Percentiles rank a stretch among this genome's conserved stretches.
Conservation (phyloP, 441 rosid genomes). For the Daphne laureola region DNA sequence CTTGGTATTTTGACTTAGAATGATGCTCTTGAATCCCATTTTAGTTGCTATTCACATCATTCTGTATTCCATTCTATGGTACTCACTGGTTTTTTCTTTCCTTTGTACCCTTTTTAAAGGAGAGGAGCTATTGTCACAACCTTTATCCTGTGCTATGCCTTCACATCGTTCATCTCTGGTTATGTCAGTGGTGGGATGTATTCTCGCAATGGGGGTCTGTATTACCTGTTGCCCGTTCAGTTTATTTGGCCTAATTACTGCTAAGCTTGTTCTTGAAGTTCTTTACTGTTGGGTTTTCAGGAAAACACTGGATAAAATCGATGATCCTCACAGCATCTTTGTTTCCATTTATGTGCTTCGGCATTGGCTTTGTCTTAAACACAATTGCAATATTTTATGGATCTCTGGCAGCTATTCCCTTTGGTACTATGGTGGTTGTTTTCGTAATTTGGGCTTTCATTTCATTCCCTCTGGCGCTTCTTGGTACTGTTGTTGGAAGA, state of each 20-base stretch:
- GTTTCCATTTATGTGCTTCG: constrained; percentile 92
- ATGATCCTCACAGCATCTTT: constrained; percentile 96
- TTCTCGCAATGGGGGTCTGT: constrained; percentile 93
- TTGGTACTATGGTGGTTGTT: constrained; percentile 96
- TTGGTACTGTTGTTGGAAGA: constrained; percentile 94
- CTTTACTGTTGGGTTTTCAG: constrained; percentile 27
- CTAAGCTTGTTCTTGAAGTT: neutral
- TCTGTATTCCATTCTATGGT: constrained; percentile 3
- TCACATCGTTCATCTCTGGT: constrained; percentile 95
- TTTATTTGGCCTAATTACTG: constrained; percentile 1
- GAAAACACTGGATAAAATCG: constrained; percentile 92
- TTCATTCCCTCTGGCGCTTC: constrained; percentile 94
- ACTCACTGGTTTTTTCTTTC: constrained; percentile 3
- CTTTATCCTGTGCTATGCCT: constrained; percentile 91
- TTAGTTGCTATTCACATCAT: neutral
- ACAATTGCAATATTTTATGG: constrained; percentile 91
- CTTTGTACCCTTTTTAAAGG: constrained; percentile 33
- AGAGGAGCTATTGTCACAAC: constrained; percentile 99
- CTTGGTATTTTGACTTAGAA: neutral
- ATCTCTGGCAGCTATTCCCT: constrained; percentile 94
- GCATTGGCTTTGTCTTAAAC: constrained; percentile 82
- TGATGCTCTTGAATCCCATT: neutral
- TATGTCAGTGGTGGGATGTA: constrained; percentile 99
- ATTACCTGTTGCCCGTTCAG: constrained; percentile 6
- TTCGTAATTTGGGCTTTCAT: constrained; percentile 93